Evolutionary conservation across 2,329 filamentous ascomycete species (phyloP).

Genomic region (Rasamsonia emersonii): DNA sequence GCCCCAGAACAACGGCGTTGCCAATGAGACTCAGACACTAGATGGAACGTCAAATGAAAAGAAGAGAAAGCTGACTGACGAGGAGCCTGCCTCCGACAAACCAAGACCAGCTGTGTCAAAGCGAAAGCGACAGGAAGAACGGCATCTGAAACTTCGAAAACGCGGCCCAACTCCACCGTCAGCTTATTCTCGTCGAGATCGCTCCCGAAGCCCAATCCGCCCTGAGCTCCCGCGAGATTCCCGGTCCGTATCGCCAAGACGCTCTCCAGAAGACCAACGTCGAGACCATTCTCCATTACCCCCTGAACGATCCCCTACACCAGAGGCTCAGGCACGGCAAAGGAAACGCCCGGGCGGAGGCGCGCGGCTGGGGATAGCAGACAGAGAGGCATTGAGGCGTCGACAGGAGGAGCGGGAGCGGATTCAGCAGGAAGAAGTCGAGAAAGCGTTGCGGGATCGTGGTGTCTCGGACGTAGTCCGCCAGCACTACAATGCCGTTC

Average conservation of each 20-base stretch:
- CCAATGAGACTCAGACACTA: slow-evolving; percentile 4
- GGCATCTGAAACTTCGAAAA: slow-evolving; percentile 28
- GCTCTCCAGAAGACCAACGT: slow-evolving; percentile 18
- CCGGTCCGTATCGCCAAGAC: slow-evolving; percentile 10
- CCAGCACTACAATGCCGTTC: slow-evolving; percentile 93
- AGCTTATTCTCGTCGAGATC: slow-evolving; percentile 32
- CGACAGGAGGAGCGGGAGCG: slow-evolving; percentile 38
- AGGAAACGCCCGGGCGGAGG: slow-evolving; percentile 40
- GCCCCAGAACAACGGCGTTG: too few relatives aligned
- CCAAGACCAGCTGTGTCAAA: slow-evolving; percentile 19
- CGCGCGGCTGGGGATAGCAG: slow-evolving; percentile 30
- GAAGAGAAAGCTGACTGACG: slow-evolving; percentile 21
- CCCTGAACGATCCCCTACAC: slow-evolving; percentile 33
- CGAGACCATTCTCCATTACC: slow-evolving; percentile 34
- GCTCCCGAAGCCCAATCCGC: slow-evolving; percentile 16
- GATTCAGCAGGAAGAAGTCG: slow-evolving; percentile 29
- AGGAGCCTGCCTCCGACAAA: slow-evolving; percentile 16
- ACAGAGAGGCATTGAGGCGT: slow-evolving; percentile 31
- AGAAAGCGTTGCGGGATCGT: slow-evolving; percentile 33
- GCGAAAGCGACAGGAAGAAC: slow-evolving; percentile 32
- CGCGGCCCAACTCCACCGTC: slow-evolving; percentile 29
- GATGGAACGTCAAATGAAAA: slow-evolving; percentile 15
- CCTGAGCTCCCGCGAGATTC: slow-evolving; percentile 5
- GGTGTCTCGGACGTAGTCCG: slow-evolving; percentile 78
- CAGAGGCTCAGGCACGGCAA: slow-evolving; percentile 29